phyloP scores from a whole-genome alignment of 192 early-diverging fungal genomes.

The Podila verticillata region DNA sequence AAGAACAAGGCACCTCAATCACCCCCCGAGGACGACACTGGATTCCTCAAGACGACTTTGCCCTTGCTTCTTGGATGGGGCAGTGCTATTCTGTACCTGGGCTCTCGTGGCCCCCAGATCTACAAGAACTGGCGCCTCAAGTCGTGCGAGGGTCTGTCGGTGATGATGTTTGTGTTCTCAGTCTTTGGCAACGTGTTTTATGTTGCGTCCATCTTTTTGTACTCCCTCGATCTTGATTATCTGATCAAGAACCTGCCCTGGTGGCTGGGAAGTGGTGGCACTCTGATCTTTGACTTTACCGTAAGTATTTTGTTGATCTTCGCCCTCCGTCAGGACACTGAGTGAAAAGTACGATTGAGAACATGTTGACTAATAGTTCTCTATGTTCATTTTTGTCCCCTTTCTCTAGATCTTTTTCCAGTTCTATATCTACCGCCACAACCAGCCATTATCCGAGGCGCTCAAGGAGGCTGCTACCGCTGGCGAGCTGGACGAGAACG shows the following conservation, averaged over 20 bases:
- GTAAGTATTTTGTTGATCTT: constrained; percentile 51
- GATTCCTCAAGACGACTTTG: constrained; percentile 28
- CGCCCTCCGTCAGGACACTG: too few relatives aligned
- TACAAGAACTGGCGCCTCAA: constrained; percentile 77
- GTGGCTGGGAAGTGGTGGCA: constrained; percentile 80
- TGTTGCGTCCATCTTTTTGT: constrained; percentile 78
- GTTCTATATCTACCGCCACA: constrained; percentile 66
- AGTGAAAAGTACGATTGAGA: too few relatives aligned
- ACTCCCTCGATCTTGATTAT: constrained; percentile 71
- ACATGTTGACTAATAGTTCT: too few relatives aligned
- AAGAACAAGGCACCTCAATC: constrained; percentile 6
- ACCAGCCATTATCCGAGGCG: constrained; percentile 37
- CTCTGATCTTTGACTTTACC: constrained; percentile 78
- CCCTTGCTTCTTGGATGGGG: constrained; percentile 79
- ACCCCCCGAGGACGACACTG: constrained; percentile 13
- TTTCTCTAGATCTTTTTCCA: constrained; percentile 76
- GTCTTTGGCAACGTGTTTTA: constrained; percentile 80
- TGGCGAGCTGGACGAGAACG: constrained; percentile 40
- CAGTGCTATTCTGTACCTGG: constrained; percentile 75
- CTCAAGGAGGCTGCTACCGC: constrained; percentile 44
- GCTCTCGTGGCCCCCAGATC: constrained; percentile 84
- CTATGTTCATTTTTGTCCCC: too few relatives aligned
- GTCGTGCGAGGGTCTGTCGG: constrained; percentile 81
- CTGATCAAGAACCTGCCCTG: constrained; percentile 78
- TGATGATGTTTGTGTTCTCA: constrained; percentile 85